Percentiles rank a stretch among this genome's conserved stretches.
Evolutionary conservation across 768 basidiomycete genomes (phyloP).

Genomic region (Hortiboletus campestris): DNA sequence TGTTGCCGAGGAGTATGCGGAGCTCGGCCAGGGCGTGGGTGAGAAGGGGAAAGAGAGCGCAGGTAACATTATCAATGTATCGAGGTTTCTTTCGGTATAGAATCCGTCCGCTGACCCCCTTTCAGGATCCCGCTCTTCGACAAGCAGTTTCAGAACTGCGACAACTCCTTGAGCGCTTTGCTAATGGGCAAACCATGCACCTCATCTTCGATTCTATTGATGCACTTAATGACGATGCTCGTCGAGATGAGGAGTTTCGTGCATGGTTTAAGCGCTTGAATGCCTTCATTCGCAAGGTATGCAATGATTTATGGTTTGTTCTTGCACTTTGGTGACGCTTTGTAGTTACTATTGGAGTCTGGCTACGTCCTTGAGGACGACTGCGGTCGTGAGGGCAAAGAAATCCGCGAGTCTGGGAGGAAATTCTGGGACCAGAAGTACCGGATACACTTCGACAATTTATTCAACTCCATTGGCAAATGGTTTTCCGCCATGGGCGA

Average conservation of each 20-base stretch:
- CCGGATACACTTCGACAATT: slow-evolving; percentile 72
- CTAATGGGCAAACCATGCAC: slow-evolving; percentile 67
- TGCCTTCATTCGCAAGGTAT: slow-evolving; percentile 62
- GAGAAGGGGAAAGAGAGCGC: slow-evolving; percentile 32
- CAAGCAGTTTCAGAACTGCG: slow-evolving; percentile 63
- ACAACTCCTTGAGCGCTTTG: slow-evolving; percentile 88
- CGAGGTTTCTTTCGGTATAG: neutral
- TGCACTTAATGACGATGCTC: slow-evolving; percentile 70
- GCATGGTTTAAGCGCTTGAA: slow-evolving; percentile 69
- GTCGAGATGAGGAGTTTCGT: slow-evolving; percentile 69
- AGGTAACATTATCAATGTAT: slow-evolving; percentile 14
- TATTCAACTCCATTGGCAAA: slow-evolving; percentile 66
- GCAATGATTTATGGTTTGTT: slow-evolving; percentile 1
- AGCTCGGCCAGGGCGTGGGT: slow-evolving; percentile 44
- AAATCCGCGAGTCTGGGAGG: slow-evolving; percentile 69
- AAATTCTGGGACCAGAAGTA: slow-evolving; percentile 77
- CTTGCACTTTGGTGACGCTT: neutral
- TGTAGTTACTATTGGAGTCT: slow-evolving; percentile 67
- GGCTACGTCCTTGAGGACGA: slow-evolving; percentile 85
- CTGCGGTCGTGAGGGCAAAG: slow-evolving; percentile 60
- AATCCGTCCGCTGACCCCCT: slow-evolving; percentile 13
- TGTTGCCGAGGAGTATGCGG: slow-evolving; percentile 60
- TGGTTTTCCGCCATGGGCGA: slow-evolving; percentile 87
- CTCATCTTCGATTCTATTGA: slow-evolving; percentile 68
- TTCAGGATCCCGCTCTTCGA: slow-evolving; percentile 55